These are phyloP conservation scores for Anisodus tanguticus DNA, from an alignment of 257 asterid species.

Conservation along the genomic window DNA sequence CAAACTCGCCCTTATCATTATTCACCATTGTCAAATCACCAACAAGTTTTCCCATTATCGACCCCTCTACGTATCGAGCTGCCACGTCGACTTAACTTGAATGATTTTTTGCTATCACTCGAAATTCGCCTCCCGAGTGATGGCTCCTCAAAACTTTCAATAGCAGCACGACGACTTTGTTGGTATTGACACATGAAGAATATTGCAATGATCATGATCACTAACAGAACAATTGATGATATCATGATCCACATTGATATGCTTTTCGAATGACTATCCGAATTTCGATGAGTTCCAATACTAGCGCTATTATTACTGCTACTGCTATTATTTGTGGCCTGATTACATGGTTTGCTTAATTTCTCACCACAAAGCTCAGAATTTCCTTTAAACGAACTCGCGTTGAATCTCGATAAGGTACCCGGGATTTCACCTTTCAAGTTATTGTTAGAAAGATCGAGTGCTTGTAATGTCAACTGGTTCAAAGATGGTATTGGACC, in stretches of 20 bases:
- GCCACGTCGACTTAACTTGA: conserved; percentile 17
- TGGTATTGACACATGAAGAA: conserved; percentile 30
- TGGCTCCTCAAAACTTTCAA: not conserved
- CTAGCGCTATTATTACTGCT: not conserved
- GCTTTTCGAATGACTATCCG: not conserved
- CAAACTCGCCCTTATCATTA: conserved; percentile 64
- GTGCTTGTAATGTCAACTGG: conserved; percentile 40
- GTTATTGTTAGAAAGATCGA: conserved; percentile 61
- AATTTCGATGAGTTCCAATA: not conserved
- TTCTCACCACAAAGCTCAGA: conserved; percentile 61
- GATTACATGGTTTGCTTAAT: conserved; percentile 41
- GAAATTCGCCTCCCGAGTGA: not conserved
- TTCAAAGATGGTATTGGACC: conserved; percentile 61
- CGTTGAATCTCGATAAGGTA: conserved; percentile 43
- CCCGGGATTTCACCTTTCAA: conserved; percentile 69
- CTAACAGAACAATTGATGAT: conserved; percentile 22
- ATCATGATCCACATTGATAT: conserved; percentile 30
- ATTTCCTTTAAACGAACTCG: conserved; percentile 55
- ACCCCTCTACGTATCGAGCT: conserved; percentile 31
- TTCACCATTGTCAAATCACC: conserved; percentile 62
- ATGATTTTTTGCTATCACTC: conserved; percentile 7
- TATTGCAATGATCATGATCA: conserved; percentile 32
- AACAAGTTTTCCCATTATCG: conserved; percentile 38
- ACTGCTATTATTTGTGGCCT: not conserved
- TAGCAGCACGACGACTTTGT: not conserved